These are phyloP conservation scores for Pinus taeda DNA, from an alignment of 75 land plant genomes.

Conservation along the genomic window DNA sequence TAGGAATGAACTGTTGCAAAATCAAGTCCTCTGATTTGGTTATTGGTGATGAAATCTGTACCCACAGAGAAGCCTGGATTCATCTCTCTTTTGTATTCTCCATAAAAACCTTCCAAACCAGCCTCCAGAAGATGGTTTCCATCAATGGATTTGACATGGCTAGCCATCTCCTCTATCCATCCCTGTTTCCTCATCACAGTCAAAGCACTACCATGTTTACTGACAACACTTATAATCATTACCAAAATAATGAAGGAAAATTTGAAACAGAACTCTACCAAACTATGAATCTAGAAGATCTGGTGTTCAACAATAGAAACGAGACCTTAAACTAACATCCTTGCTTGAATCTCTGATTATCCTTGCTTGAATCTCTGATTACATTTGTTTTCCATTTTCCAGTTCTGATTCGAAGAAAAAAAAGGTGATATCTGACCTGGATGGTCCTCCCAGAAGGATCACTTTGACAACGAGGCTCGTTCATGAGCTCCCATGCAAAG, in stretches of 20 bases:
- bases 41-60: conserved; percentile 50
- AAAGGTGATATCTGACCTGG: conserved; percentile 27
- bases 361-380: not conserved
- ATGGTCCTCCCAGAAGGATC: conserved; percentile 58
- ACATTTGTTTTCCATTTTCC: not conserved
- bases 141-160: conserved; percentile 78
- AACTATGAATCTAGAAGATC: not conserved
- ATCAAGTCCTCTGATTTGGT: conserved; percentile 33
- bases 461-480: conserved; percentile 74
- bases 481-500: conserved; percentile 89
- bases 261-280: not conserved
- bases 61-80: conserved; percentile 27
- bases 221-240: too few species aligned
- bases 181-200: too few species aligned
- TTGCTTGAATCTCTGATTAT: not conserved
- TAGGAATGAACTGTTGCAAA: conserved; percentile 60
- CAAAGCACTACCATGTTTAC: not conserved
- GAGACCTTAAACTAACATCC: not conserved
- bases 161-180: conserved; percentile 25
- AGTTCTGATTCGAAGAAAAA: not conserved
- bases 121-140: conserved; percentile 82
- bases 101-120: conserved; percentile 89
- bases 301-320: not conserved
- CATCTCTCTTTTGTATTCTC: conserved; percentile 24
- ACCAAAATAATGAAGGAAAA: not conserved